Base-by-base conservation (phyloP, 169 alveolate genomes). In the Plasmodium knowlesi region DNA sequence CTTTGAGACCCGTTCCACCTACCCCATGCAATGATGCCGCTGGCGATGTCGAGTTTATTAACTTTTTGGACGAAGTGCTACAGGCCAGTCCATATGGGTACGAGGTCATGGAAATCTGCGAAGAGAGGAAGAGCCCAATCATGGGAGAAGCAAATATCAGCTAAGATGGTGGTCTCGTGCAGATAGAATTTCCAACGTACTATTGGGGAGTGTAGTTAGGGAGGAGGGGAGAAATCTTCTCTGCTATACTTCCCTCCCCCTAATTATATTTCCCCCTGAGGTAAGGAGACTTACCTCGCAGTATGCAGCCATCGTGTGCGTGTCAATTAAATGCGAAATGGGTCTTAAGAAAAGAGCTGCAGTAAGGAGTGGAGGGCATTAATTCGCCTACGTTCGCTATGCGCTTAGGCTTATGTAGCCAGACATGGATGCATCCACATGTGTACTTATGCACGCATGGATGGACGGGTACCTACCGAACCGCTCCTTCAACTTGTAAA, bases 1-100 rank as follows among this genome's bases (percentile, higher is more conserved):
- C 25, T 6, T 16, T 3, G 82, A 28, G 34, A 41, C 74, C 73
- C 10, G 43, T 82, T 82, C 46, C 53, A 37, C 71, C 67, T 86
- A 86, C 93, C 80, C 93, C 93, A 34, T 86, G 93, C 30, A 86
- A 76, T 4, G 93, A 32, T n/a, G 93, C 93, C 41, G 93, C 93
- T 28, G 93, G 93, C 3, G 93, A 86, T 16, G 93, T 86, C 25
- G 93, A 76, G 71, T 86, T 86, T 22, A 53, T 76, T 86, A 86
- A 37, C 50, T 86, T 86, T 76, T 86, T 86, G 19, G 86, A 86
- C 34, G 93, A 86, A 3, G 80, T 39, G 37, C 80, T 46, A 12
- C 93, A 86, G 46, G 84, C 72, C 12, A 50, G 14, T 61, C 54
- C 30, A n/a, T 86, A 86, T 2, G 84, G 79, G 46, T 86, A 74